phyloP scores from a whole-genome alignment of 2,329 filamentous ascomycete genomes.

The Endocalyx cinctus region DNA sequence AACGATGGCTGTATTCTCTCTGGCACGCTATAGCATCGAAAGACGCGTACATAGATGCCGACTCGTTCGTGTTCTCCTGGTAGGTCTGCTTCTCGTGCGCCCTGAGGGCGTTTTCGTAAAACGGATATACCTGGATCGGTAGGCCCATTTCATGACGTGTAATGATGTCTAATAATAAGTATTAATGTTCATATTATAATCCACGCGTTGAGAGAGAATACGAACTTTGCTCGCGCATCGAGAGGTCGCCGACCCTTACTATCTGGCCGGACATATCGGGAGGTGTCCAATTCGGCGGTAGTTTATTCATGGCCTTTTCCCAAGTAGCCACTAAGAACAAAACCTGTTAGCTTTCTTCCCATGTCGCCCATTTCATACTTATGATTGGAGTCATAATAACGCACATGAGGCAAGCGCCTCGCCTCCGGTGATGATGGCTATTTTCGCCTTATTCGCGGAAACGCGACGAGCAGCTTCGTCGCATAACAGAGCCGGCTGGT shows the following conservation, averaged over 20 bases:
- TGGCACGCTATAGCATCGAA: slow-evolving; percentile 53
- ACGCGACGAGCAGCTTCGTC: slow-evolving; percentile 59
- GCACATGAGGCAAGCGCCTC: slow-evolving; percentile 56
- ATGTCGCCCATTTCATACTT: no score
- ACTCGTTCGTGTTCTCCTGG: slow-evolving; percentile 53
- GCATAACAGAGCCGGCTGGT: slow-evolving; percentile 57
- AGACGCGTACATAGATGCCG: slow-evolving; percentile 53
- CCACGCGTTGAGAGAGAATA: not conserved
- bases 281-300: slow-evolving; percentile 53
- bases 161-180: slow-evolving; percentile 34
- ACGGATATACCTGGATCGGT: slow-evolving; percentile 62
- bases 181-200: slow-evolving; percentile 26
- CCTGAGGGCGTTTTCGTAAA: slow-evolving; percentile 62
- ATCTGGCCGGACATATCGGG: slow-evolving; percentile 39
- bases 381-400: no score
- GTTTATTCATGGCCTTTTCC: slow-evolving; percentile 22
- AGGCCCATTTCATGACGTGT: slow-evolving; percentile 57
- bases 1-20: slow-evolving; percentile 54
- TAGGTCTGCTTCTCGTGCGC: slow-evolving; percentile 51
- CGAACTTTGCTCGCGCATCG: no score
- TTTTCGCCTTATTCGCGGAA: slow-evolving; percentile 44
- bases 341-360: no score
- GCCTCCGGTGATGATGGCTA: slow-evolving; percentile 58
- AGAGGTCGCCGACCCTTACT: slow-evolving; percentile 39
- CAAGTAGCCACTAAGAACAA: no score